Percentiles rank a stretch among this genome's conserved stretches.
Evolutionary conservation across 345 rosid genomes (phyloP).

Genomic region (Litchi chinensis): DNA sequence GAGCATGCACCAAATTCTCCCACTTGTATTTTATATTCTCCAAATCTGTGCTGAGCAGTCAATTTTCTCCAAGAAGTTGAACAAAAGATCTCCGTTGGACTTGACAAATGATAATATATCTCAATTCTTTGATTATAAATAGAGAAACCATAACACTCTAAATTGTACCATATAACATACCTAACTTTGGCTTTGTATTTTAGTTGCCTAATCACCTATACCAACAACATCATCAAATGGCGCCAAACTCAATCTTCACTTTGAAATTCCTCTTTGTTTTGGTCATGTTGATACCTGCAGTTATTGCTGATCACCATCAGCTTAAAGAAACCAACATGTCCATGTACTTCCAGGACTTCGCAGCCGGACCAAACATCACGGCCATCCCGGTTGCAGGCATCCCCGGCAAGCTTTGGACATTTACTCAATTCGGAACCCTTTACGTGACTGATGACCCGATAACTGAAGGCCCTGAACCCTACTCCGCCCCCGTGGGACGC

Average conservation of each 20-base stretch:
- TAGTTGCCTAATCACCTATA: no score
- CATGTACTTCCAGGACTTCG: slow-evolving; percentile 10
- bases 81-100: no score
- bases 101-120: no score
- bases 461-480: not conserved
- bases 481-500: not conserved
- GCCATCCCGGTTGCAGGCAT: not conserved
- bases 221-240: not conserved
- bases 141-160: no score
- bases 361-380: not conserved
- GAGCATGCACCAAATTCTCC: not conserved
- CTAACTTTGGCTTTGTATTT: no score
- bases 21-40: no score
- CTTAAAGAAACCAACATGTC: slow-evolving; percentile 17
- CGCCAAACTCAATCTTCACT: not conserved
- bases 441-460: not conserved
- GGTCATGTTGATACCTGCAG: not conserved
- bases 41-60: no score
- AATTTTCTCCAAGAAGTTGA: no score
- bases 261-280: not conserved
- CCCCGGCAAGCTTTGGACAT: not conserved
- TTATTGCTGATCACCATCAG: not conserved
- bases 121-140: no score
- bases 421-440: slow-evolving; percentile 7
- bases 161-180: no score